Evolutionary conservation across 176 grass and related monocot genomes (phyloP).

Genomic region (Guadua angustifolia): DNA sequence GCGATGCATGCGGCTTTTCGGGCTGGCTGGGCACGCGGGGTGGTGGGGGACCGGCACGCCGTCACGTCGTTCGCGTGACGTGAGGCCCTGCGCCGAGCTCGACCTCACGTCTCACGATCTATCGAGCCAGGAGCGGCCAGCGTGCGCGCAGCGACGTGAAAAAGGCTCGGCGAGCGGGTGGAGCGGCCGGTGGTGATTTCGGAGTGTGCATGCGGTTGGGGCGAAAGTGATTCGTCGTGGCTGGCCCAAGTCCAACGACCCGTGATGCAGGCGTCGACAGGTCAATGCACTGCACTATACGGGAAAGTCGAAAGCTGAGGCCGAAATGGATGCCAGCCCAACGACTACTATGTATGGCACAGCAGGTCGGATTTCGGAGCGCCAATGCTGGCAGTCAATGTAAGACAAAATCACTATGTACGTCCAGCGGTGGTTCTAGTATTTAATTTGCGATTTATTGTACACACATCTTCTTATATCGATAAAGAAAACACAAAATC

Average conservation of each 20-base stretch:
- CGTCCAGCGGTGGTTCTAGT: no score
- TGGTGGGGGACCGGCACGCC: no score
- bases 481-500: neutral
- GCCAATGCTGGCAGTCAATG: no score
- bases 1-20: neutral
- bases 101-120: neutral
- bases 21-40: no score
- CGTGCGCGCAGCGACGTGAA: neutral
- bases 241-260: neutral
- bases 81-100: neutral
- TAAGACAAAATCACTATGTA: no score
- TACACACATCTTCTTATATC: neutral
- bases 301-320: neutral
- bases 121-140: conserved; percentile 6
- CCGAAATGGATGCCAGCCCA: neutral
- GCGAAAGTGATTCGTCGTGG: neutral
- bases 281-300: neutral
- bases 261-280: neutral
- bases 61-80: neutral
- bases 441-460: no score
- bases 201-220: neutral
- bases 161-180: neutral
- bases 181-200: neutral
- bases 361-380: neutral
- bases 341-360: neutral